These are phyloP conservation scores for Tolypocladium ovalisporum DNA, from an alignment of 2,329 filamentous ascomycete species.

Conservation along the genomic window DNA sequence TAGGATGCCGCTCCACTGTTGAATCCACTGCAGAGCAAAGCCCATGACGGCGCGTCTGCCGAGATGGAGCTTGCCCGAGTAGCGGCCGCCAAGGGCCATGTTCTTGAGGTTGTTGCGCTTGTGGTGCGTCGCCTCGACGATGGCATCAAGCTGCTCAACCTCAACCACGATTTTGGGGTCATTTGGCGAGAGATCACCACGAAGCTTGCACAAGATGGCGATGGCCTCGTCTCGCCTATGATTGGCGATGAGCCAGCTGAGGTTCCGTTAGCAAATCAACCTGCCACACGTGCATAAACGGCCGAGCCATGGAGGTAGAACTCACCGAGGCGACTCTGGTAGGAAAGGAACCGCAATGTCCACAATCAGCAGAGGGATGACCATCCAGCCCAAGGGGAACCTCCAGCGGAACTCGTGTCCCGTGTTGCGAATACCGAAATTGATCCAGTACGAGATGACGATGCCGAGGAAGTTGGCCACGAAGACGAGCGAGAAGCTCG, in stretches of 20 bases:
- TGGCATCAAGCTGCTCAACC: constrained; percentile 27
- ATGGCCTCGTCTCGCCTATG: constrained; percentile 18
- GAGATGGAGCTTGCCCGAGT: constrained; percentile 23
- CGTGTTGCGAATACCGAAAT: constrained; percentile 21
- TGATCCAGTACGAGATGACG: constrained; percentile 27
- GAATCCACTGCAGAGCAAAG: constrained; percentile 29
- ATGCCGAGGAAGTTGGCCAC: constrained; percentile 43
- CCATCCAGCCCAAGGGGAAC: constrained; percentile 27
- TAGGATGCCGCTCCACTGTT: constrained; percentile 32
- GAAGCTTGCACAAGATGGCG: constrained; percentile 19
- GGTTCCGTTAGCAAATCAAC: not conserved
- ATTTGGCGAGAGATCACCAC: constrained; percentile 18
- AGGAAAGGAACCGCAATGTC: constrained; percentile 26
- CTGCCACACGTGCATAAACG: not conserved
- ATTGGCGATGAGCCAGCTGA: constrained; percentile 26
- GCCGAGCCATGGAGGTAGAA: not conserved
- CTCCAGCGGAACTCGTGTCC: constrained; percentile 22
- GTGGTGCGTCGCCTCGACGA: constrained; percentile 25
- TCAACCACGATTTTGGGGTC: constrained; percentile 22
- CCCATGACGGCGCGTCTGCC: constrained; percentile 28
- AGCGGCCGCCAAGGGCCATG: constrained; percentile 24
- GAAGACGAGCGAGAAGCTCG: constrained; percentile 36
- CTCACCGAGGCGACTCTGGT: constrained; percentile 32
- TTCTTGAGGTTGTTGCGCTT: constrained; percentile 26
- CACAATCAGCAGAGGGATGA: constrained; percentile 28